A percentile compares a stretch with the other conserved stretches of the same genome.
Conservation (phyloP, 1,284 basidiomycete genomes). For the Fomitopsis schrenkii region DNA sequence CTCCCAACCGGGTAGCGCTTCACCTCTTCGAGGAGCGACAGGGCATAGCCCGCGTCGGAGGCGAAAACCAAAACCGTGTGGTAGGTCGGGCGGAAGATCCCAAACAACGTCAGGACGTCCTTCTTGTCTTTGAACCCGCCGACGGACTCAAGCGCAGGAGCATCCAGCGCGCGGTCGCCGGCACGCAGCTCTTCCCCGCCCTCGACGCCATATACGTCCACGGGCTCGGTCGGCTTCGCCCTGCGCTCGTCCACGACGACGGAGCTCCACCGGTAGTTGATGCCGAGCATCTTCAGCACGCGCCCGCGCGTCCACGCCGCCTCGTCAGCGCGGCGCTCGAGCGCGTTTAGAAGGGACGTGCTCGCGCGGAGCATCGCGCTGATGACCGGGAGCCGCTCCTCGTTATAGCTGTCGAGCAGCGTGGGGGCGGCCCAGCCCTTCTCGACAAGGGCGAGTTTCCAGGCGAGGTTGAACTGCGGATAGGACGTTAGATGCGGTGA, state of each 20-base stretch:
- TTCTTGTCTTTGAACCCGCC: not conserved
- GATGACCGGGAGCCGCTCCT: not conserved
- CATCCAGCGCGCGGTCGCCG: conserved; percentile 43
- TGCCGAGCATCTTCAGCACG: conserved; percentile 25
- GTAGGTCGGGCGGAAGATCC: conserved; percentile 16
- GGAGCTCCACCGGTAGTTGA: conserved; percentile 42
- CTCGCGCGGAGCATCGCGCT: not conserved
- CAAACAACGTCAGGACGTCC: conserved; percentile 18
- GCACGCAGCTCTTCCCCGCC: conserved; percentile 29
- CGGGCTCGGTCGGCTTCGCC: conserved; percentile 2
- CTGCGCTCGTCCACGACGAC: conserved; percentile 35
- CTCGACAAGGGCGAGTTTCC: too few species aligned
- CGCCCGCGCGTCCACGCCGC: not conserved
- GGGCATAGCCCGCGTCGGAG: not conserved
- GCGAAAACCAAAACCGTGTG: conserved; percentile 28
- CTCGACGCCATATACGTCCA: conserved; percentile 15
- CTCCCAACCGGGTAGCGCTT: not conserved
- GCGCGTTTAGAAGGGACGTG: not conserved
- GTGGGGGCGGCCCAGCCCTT: not conserved
- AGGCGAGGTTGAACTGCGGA: not conserved
- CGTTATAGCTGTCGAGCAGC: not conserved
- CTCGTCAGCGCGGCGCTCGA: not conserved
- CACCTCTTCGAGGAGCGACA: not conserved
- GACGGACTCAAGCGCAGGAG: conserved; percentile 28
- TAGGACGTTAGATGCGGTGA: too few species aligned